Evolutionary conservation across 2,329 filamentous ascomycete species (phyloP).

Genomic region (Triangularia verruculosa): DNA sequence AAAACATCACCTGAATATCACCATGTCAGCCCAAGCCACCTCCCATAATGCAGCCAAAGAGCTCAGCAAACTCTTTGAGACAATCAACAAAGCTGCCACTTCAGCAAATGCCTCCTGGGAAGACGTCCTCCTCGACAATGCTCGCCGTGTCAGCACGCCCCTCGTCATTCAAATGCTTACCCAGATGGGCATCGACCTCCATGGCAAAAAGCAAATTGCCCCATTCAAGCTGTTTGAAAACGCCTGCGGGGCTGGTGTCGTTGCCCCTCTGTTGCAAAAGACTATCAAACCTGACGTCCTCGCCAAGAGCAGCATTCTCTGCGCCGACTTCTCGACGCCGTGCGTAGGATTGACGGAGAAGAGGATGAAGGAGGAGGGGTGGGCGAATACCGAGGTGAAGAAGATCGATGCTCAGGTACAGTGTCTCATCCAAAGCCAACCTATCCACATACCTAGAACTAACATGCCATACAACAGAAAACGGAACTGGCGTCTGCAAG

Average conservation of each 20-base stretch:
- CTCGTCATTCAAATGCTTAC: conserved; percentile 29
- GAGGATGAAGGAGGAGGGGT: conserved; percentile 41
- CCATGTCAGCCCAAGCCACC: background rate
- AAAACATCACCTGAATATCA: background rate
- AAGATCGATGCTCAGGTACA: conserved; percentile 48
- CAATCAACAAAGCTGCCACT: conserved; percentile 2
- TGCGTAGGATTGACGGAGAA: conserved; percentile 42
- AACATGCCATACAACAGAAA: too few relatives aligned
- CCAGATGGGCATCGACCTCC: conserved; percentile 32
- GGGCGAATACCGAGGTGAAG: conserved; percentile 44
- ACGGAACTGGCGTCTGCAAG: conserved; percentile 22
- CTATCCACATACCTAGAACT: too few relatives aligned
- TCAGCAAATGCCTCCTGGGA: conserved; percentile 6
- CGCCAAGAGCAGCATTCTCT: conserved; percentile 45
- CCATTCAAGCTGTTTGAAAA: conserved; percentile 48
- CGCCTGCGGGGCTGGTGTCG: conserved; percentile 51
- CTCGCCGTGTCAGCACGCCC: conserved; percentile 25
- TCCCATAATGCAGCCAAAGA: conserved; percentile 2
- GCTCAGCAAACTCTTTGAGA: conserved; percentile 20
- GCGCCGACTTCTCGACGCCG: conserved; percentile 44
- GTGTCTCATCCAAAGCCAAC: conserved; percentile 25
- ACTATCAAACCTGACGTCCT: conserved; percentile 39
- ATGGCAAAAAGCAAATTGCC: conserved; percentile 17
- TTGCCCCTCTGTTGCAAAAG: conserved; percentile 44
- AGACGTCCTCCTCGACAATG: conserved; percentile 15